Evolutionary conservation across 306 rosid genomes (phyloP), one percentile per base, ranked within the genome.

Genomic region (Senna siamea): DNA sequence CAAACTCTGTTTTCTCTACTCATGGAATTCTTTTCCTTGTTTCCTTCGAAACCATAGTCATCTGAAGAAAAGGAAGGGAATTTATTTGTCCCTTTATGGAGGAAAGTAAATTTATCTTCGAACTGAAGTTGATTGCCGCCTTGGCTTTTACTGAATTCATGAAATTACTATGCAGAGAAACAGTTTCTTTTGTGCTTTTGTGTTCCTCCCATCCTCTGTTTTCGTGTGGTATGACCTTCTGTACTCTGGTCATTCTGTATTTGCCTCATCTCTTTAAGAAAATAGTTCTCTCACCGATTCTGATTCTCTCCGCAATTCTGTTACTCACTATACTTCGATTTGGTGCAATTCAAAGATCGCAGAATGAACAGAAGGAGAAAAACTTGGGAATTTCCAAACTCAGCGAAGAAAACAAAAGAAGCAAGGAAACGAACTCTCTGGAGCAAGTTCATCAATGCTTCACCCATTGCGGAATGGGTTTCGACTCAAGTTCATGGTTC

Each of bases 261-360:
- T 30, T 90, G 47, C 98, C 98, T 0, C 35, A 70, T 70, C 63
- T 79, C 28, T 87, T 91, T 54, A 40, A 32, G 40, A 37, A 72
- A 17, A 81, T 86, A 34, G 74, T 77, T 41, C 60, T 85, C 69
- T 90, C 98, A 0, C 96, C 93, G 2, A 85, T 90, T 15, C 18
- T 81, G 6, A 70, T 80, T 73, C 76, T 86, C 66, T 75, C 97
- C 4, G 86, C 73, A 34, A 6, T 77, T 70, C 85, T 90, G 74
- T 37, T 93, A 1, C 68, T 90, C 80, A 2, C 75, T 14, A 79
- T 93, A 2, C 93, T 90, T 35, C 87, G 91, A 2, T 85, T 87
- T 17, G 95, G 91, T 22, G 91, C 95, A 40, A 47, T 13, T 82
- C 98, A 87, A 77, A 83, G 78, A n/a, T 56, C 70, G 3, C 81